Evolutionary conservation across 805 yeast species (phyloP).

Genomic region (Limtongia smithiae): DNA sequence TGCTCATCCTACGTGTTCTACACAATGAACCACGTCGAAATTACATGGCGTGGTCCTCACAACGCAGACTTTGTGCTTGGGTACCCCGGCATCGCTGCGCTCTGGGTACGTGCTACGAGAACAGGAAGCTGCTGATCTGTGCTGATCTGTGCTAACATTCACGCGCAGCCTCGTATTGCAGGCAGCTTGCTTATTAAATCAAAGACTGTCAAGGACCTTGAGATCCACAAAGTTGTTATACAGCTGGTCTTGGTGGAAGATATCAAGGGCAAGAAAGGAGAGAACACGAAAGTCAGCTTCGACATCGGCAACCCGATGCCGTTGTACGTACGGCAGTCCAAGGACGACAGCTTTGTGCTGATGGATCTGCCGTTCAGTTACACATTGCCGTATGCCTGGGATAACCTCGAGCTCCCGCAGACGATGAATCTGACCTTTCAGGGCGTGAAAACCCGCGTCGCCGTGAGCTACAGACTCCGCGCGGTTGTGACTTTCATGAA

Average conservation of each 20-base stretch:
- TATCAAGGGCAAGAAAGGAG: constrained; percentile 38
- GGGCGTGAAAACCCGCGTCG: too few relatives aligned
- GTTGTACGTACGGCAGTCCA: constrained; percentile 31
- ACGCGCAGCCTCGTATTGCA: constrained; percentile 37
- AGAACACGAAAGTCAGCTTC: constrained; percentile 35
- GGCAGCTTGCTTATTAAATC: constrained; percentile 40
- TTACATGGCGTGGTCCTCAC: constrained; percentile 38
- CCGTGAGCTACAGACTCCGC: constrained; percentile 37
- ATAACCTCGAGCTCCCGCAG: constrained; percentile 35
- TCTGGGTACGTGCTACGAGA: constrained; percentile 33
- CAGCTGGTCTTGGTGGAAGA: constrained; percentile 42
- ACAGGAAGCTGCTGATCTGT: not conserved
- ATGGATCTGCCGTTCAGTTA: constrained; percentile 40
- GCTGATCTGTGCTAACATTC: not conserved
- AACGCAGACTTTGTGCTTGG: constrained; percentile 43
- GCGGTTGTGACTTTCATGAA: constrained; percentile 30
- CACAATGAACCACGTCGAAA: not conserved
- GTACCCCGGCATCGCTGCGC: constrained; percentile 42
- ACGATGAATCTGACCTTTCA: constrained; percentile 28
- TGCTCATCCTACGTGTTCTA: too few relatives aligned
- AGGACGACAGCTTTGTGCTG: constrained; percentile 29
- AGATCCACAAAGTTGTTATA: constrained; percentile 33
- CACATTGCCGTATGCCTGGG: constrained; percentile 35
- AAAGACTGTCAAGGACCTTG: constrained; percentile 29
- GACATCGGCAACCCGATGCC: constrained; percentile 36